Evolutionary conservation across 1,139 yeast species (phyloP), one percentile per base, ranked within the genome.

Genomic region (Zhuliangozyma parablackwelliae): DNA sequence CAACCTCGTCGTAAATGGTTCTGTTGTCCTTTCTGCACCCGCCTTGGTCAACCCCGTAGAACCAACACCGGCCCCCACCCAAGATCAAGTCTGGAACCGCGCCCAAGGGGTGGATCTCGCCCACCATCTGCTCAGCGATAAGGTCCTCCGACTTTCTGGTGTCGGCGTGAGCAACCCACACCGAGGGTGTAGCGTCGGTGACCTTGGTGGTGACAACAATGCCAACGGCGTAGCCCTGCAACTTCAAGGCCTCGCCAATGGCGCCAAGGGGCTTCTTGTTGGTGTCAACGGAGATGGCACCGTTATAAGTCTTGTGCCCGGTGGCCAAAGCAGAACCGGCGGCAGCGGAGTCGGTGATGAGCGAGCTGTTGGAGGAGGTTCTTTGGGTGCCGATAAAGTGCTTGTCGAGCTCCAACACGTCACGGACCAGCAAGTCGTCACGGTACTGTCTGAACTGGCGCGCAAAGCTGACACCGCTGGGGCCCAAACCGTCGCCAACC

Each of bases 401-500:
- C 40, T 73, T 63, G 54, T 88, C 96, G 32, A 88, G 54, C 7
- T 64, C 59, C 45, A 87, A 65, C 21, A 74, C 61, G 48, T 80
- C 83, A 47, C 72, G 72, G 31, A 65, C 57, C 2, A 73, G 58
- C 34, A 82, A 63, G 2, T 62, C 58, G 38, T 82, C 78, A 32
- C 76, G 61, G 48, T 57, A 64, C 56, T 87, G 95, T 40, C 72
- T 71, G 60, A 74, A 87, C 11, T 82, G 73, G 44, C 96, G 71
- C 1, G 95, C 78, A 53, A 87, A 61, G 5, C 89, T 31, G 39
- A 86, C 60, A 2, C 92, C 81, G 0, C 94, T 83, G 2, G 95
- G 95, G 0, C 96, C 96, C 84, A 87, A 86, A 13, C 96, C 96
- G 55, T 87, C 96, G 3, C 94, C 81, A 12, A 87, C 94, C 75